phyloP scores from a whole-genome alignment of 306 rosid species.

The Adenanthera pavonina region DNA sequence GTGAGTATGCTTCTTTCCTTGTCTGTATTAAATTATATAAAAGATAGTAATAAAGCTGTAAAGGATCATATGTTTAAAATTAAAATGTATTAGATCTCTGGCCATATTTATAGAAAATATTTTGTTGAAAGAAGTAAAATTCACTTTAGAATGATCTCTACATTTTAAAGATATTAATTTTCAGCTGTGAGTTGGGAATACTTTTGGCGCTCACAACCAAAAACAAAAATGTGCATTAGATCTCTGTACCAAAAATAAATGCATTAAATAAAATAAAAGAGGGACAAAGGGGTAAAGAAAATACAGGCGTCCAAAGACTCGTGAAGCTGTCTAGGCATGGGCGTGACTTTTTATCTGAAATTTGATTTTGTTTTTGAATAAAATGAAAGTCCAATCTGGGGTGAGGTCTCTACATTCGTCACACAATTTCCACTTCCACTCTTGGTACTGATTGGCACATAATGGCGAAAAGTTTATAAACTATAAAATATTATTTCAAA shows the following conservation, averaged over 20 bases:
- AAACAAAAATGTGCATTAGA: neutral
- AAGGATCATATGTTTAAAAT: too few species aligned
- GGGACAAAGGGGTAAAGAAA: neutral
- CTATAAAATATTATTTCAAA: neutral
- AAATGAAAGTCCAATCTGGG: conserved; percentile 7
- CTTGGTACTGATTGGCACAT: neutral
- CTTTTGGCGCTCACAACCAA: too few species aligned
- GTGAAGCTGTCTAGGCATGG: neutral
- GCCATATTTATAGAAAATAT: too few species aligned
- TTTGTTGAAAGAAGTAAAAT: too few species aligned
- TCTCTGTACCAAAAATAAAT: too few species aligned
- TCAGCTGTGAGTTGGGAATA: too few species aligned
- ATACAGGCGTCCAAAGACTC: neutral
- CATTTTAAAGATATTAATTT: too few species aligned
- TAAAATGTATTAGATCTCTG: too few species aligned
- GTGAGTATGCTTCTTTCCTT: neutral
- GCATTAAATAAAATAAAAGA: too few species aligned
- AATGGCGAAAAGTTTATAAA: neutral
- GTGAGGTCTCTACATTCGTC: neutral
- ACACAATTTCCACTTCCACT: neutral
- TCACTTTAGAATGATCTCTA: too few species aligned
- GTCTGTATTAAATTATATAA: too few species aligned
- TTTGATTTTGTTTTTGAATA: neutral
- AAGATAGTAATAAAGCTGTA: too few species aligned
- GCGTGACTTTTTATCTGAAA: neutral